Evolutionary conservation across 768 basidiomycete species (phyloP), one percentile per base, ranked within the genome.

Genomic region (Trametopsis cervina): DNA sequence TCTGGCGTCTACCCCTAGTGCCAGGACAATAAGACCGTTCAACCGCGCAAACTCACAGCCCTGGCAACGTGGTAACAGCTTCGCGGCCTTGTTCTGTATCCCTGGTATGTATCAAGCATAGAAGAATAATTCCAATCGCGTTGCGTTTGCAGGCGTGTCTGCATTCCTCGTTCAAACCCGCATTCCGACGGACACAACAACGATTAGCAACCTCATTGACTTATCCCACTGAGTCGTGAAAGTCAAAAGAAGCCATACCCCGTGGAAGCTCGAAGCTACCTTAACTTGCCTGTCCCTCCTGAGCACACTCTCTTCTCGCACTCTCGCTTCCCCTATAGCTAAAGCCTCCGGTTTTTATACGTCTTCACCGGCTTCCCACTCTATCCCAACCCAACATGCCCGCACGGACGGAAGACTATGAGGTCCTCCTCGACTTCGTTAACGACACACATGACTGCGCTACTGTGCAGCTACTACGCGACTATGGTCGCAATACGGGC

Each of bases 391-490:
- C 46, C 39, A 47, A 39, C 55, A 85, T 85, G 83, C 83, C 83
- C 50, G 74, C 73, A 23, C 66, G 71, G 55, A 69, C 78, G 12
- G 73, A 81, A 62, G 62, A 59, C 51, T 84, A 81, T 66, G 83
- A 83, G 58, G 73, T 85, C 60, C 69, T 78, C 46, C 76, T 85
- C 61, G 79, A 81, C 60, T 74, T 86, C 62, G 76, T 75, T 42
- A 86, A 85, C 62, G 83, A 85, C 57, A 83, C 80, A 13, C 75
- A 70, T 56, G 78, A 81, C 58, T 74, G 69, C 46, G 75, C 80
- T 50, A 78, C 82, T 37, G 68, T 85, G 29, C 82, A 85, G 60
- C 71, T 82, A 24, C 65, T 81, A 50, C 72, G 75, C 27, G 77
- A 85, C 64, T 85, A 85, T 54, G 81, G 80, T 40, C 70, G 75